Conservation (phyloP, 148 eudicot species). For the Beta vulgaris region DNA sequence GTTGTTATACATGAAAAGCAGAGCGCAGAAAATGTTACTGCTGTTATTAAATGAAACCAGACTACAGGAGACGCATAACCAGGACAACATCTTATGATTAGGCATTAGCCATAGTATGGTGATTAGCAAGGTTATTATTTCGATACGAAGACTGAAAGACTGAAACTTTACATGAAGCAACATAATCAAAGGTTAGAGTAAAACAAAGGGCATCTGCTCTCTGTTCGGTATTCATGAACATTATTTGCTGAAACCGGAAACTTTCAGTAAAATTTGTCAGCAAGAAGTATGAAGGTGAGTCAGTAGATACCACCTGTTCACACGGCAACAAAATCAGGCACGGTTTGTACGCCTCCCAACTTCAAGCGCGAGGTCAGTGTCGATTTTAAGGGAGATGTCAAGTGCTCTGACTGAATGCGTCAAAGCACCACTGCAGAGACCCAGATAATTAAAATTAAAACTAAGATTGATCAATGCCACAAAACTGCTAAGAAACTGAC, state of each 20-base stretch:
- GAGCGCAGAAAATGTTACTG: too few relatives aligned
- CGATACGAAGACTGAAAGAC: background rate
- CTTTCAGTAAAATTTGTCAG: background rate
- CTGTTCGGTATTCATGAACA: background rate
- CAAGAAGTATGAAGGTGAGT: background rate
- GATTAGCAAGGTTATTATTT: background rate
- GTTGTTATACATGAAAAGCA: too few relatives aligned
- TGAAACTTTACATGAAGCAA: background rate
- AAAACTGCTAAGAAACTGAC: too few relatives aligned
- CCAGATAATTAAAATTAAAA: background rate
- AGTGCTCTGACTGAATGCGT: constrained; percentile 91
- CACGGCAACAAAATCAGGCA: constrained; percentile 41
- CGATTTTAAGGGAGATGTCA: constrained; percentile 86
- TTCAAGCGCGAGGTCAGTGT: constrained; percentile 83
- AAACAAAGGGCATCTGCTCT: background rate
- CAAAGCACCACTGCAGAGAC: constrained; percentile 67
- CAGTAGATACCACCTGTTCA: constrained; percentile 1
- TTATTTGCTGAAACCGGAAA: background rate
- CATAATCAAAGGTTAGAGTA: background rate
- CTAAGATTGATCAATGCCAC: too few relatives aligned
- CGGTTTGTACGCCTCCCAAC: constrained; percentile 94
- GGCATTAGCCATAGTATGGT: background rate
- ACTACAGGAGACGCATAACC: too few relatives aligned
- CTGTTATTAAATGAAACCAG: too few relatives aligned
- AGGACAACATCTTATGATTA: background rate